Conservation (phyloP, 495 filamentous ascomycete genomes). For the Tuber microsphaerosporum region DNA sequence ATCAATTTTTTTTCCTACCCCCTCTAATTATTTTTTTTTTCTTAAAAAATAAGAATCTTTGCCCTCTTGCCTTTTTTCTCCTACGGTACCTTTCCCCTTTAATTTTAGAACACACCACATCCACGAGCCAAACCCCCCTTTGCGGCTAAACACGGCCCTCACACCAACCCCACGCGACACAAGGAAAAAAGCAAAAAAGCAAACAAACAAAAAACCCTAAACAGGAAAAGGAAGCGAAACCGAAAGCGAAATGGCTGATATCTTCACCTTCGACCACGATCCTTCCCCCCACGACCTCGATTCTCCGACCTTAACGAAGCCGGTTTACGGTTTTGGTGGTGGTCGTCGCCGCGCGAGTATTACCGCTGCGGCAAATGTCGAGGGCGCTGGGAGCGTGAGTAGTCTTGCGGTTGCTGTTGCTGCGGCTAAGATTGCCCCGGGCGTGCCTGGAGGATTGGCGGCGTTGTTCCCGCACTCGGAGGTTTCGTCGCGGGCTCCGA, state of each 20-base stretch:
- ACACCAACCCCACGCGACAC: background rate
- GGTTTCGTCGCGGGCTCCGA: conserved; percentile 33
- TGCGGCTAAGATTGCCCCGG: conserved; percentile 15
- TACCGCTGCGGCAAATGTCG: conserved; percentile 29
- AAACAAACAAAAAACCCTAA: background rate
- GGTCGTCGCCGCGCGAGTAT: conserved; percentile 33
- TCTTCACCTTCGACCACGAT: conserved; percentile 21
- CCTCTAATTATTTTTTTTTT: background rate
- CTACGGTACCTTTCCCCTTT: conserved; percentile 4
- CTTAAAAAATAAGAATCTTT: background rate
- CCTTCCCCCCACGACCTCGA: background rate
- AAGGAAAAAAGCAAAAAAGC: conserved; percentile 1
- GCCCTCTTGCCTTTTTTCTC: background rate
- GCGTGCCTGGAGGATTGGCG: conserved; percentile 27
- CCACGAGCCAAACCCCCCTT: background rate
- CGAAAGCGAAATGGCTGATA: background rate
- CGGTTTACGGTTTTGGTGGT: conserved; percentile 34
- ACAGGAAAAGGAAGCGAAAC: background rate
- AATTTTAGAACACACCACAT: background rate
- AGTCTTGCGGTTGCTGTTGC: conserved; percentile 26
- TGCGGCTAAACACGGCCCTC: background rate
- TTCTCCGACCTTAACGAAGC: conserved; percentile 12
- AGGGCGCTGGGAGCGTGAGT: conserved; percentile 25
- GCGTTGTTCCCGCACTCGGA: conserved; percentile 33
- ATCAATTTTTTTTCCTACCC: background rate